Base-by-base conservation (phyloP, 768 basidiomycete species). In the Pleurotus salmoneostramineus region DNA sequence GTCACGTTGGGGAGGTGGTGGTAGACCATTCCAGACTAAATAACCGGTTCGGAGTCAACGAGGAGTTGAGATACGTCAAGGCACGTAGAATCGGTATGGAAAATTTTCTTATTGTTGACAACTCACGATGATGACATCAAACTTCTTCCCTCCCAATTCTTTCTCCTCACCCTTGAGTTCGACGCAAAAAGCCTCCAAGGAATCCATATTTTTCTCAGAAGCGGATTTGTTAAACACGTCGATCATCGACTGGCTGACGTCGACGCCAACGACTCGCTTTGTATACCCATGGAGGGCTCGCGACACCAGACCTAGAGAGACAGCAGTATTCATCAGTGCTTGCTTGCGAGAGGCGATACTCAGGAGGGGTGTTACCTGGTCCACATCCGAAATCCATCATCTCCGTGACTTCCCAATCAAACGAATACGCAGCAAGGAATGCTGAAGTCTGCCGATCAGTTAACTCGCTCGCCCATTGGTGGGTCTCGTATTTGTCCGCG, bases 111-210 rank as follows among this genome's bases (percentile, higher is more conserved):
- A n/a, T n/a, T 40, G 37, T 3, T 10, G 21, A 5, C 44, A 27
- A 72, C 88, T 64, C 65, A 92, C 91, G 5, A 86, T 79, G 58
- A 89, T 73, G 42, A 89, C 77, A 66, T 93, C 89, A 61, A 91
- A 93, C 54, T 76, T 79, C 56, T 68, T 66, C 4, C 78, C 82
- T 11, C 75, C 75, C 5, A 88, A 72, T 61, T 83, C 81, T 2
- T 68, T 72, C 21, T 74, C 76, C 43, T 65, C 67, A 4, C 79
- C 79, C 59, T 79, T 77, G 37, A 84, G 74, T 42, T 80, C 79
- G 0, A 67, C 68, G 58, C 83, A 79, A 33, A 89, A 66, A 1
- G 87, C 87, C 6, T 74, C 74, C 85, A 91, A 88, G 64, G 89
- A 85, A 51, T 88, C 84, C 36, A 90, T 80, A 4, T 88, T 88